Percentiles rank a stretch among this genome's conserved stretches.
These are phyloP conservation scores for Penicillium sp. DNA, from an alignment of 2,329 filamentous ascomycete genomes.

Conservation along the genomic window DNA sequence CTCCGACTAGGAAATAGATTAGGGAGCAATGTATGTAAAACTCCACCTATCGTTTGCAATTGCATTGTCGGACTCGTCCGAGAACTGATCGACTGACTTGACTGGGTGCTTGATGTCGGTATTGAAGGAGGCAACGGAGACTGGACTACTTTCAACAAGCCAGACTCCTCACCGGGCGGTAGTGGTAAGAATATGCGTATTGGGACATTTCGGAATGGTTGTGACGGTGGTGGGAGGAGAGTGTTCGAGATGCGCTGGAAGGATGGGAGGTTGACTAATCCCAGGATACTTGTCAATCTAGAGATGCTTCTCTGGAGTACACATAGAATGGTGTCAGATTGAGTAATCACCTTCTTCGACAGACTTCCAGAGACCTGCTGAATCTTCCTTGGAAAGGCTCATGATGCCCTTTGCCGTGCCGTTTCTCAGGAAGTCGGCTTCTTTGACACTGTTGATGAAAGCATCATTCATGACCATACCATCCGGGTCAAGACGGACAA, in stretches of 20 bases:
- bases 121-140: conserved; percentile 61
- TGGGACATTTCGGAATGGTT: conserved; percentile 77
- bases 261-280: conserved; percentile 65
- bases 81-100: conserved; percentile 21
- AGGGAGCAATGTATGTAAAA: conserved; percentile 72
- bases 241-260: conserved; percentile 76
- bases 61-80: conserved; percentile 41
- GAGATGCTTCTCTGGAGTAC: neutral
- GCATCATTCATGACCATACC: conserved; percentile 61
- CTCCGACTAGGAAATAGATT: conserved; percentile 81
- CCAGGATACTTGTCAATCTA: neutral
- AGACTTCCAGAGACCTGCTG: conserved; percentile 75
- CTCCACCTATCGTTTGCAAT: conserved; percentile 70
- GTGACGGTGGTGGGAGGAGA: conserved; percentile 65
- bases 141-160: conserved; percentile 68
- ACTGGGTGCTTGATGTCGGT: conserved; percentile 25
- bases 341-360: conserved; percentile 64
- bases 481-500: conserved; percentile 56
- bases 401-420: conserved; percentile 88
- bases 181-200: conserved; percentile 81
- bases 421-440: conserved; percentile 84
- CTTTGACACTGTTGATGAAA: conserved; percentile 69
- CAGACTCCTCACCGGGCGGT: conserved; percentile 52
- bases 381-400: conserved; percentile 80
- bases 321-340: too few relatives aligned